These are phyloP conservation scores for Pharus latifolius DNA, from an alignment of 176 grass and related monocot genomes.

Conservation along the genomic window DNA sequence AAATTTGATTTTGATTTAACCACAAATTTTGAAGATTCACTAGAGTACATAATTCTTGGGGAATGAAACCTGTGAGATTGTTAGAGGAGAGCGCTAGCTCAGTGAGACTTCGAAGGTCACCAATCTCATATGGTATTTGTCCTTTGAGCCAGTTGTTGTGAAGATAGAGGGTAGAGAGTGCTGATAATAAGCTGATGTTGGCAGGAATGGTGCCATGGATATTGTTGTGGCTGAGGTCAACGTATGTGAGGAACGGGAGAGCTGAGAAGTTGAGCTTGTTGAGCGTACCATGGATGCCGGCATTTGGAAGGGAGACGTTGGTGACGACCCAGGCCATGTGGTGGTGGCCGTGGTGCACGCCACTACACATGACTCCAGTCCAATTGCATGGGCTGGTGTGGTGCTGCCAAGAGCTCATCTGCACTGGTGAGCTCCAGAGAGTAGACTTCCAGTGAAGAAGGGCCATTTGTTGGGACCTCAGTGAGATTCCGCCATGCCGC, in stretches of 20 bases:
- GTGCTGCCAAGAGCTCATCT: not conserved
- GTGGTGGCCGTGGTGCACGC: not conserved
- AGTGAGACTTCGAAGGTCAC: too few relatives aligned
- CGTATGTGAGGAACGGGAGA: not conserved
- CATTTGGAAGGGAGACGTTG: not conserved
- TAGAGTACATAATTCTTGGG: not conserved
- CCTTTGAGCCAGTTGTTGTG: not conserved
- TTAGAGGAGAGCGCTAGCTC: too few relatives aligned
- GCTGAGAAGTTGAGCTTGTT: slow-evolving; percentile 3
- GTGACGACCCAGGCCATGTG: not conserved
- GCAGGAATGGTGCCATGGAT: slow-evolving; percentile 12
- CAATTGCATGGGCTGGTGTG: slow-evolving; percentile 8
- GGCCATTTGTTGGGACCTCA: not conserved
- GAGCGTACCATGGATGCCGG: not conserved
- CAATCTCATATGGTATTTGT: not conserved
- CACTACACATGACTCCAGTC: not conserved
- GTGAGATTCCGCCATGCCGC: not conserved
- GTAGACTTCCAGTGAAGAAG: not conserved
- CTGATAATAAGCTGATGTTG: not conserved
- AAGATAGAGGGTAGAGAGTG: not conserved
- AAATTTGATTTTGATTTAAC: too few relatives aligned
- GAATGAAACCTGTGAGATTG: slow-evolving; percentile 6
- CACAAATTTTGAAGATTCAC: not conserved
- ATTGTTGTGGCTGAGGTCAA: not conserved
- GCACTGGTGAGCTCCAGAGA: not conserved